Evolutionary conservation across 441 rosid species (phyloP).

Genomic region (Melastoma candidum): DNA sequence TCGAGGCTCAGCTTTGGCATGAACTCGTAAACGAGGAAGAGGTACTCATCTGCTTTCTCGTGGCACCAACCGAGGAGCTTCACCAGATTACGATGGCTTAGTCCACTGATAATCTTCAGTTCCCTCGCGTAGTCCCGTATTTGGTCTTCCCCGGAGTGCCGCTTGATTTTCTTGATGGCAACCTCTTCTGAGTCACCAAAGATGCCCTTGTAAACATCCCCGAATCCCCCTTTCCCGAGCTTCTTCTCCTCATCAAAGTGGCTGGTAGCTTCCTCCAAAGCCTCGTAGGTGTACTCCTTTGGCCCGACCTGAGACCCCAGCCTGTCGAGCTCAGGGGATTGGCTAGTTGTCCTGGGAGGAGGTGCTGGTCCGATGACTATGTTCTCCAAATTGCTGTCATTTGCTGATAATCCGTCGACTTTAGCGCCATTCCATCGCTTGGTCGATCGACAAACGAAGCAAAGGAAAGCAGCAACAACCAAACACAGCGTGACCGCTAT

Average conservation of each 20-base stretch:
- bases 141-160: neutral
- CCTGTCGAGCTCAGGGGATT: no score
- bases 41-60: conserved; percentile 19
- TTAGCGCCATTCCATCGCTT: neutral
- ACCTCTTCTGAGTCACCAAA: conserved; percentile 15
- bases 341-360: no score
- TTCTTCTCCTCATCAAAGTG: conserved; percentile 25
- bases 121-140: neutral
- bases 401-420: neutral
- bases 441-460: neutral
- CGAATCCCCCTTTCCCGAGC: conserved; percentile 33
- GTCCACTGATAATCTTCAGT: conserved; percentile 24
- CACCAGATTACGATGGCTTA: conserved; percentile 33
- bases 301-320: conserved; percentile 1
- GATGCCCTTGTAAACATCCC: conserved; percentile 30
- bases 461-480: conserved; percentile 2
- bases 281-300: conserved; percentile 15
- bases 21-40: conserved; percentile 31
- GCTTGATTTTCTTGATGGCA: conserved; percentile 28
- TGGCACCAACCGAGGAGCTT: conserved; percentile 40
- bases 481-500: no score
- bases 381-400: conserved; percentile 5
- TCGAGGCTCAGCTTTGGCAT: conserved; percentile 39
- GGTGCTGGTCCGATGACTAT: neutral
- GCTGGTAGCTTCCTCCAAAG: conserved; percentile 14